phyloP scores from a whole-genome alignment of 306 rosid species.

The Spatholobus suberectus region DNA sequence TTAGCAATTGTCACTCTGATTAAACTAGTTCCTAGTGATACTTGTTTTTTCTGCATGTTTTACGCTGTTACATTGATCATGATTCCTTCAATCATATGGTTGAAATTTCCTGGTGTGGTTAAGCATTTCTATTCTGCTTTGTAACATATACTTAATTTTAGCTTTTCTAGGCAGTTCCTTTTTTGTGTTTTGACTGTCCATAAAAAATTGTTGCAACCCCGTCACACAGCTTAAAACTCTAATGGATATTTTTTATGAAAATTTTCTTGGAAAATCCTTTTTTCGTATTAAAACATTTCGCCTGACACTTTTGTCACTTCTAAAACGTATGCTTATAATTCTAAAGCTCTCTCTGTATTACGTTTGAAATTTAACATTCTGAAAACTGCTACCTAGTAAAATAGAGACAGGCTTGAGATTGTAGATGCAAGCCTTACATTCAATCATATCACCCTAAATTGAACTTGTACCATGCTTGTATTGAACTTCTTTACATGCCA shows the following conservation, averaged over 20 bases:
- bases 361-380: background rate
- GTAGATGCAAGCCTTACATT: background rate
- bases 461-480: background rate
- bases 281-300: background rate
- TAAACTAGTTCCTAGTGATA: conserved; percentile 3
- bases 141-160: background rate
- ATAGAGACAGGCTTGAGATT: background rate
- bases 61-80: background rate
- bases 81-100: background rate
- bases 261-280: background rate
- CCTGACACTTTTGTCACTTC: background rate
- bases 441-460: background rate
- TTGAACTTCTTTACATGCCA: conserved; percentile 1
- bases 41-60: background rate
- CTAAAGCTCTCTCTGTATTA: background rate
- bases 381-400: background rate
- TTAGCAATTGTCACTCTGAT: background rate
- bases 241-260: background rate
- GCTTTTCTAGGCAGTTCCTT: background rate
- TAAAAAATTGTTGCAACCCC: background rate
- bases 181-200: background rate
- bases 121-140: conserved; percentile 11
- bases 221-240: background rate
- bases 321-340: background rate
- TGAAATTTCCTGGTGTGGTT: background rate